Base-by-base conservation (phyloP, 306 rosid genomes). In the Quercus parvula region DNA sequence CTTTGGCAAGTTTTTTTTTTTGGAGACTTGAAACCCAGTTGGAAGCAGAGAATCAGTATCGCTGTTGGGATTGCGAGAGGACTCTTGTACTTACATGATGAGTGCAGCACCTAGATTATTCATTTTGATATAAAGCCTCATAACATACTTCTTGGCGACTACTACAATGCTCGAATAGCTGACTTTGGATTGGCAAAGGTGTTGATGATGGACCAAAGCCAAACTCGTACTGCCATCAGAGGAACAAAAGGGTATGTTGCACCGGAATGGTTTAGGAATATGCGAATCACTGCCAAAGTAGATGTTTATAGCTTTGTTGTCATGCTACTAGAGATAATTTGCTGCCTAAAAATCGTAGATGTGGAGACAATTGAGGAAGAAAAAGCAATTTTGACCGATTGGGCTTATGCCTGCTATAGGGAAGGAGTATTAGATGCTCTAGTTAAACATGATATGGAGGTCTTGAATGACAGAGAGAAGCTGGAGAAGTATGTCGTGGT, bases 51-150 rank as follows among this genome's bases (percentile, higher is more conserved):
- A 55, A 56, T 62, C 6, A 71, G 58, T 41, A 79, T 85, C 10
- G 82, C 84, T 7, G 19, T 58, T 3, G 84, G 80, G 5, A 82
- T 63, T n/a, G 86, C 80, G 1, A 52, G 73, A 67, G 88, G 84
- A 52, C 59, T 85, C 15, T 12, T 74, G 19, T 84, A 81, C 49
- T 44, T 84, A 30, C 85, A 81, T 5, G 85, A 77, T 18, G 85
- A 81, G 27, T 84, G 87, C 63, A 66, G 25, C 64, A 74, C 19
- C 7, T 73, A 51, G 5, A 69, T 81, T 38, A 81, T 81, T 5
- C 82, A 84, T 31, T 84, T 82, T 13, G 85, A 84, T 24, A 78
- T 81, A 6, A 84, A 84, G 58, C 87, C 87, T 14, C 85, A 84
- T 44, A 81, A 84, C 24, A 75, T 84, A 44, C 85, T 85, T 44